A percentile compares a stretch with the other conserved stretches of the same genome.
These are phyloP conservation scores for Macrophomina tecta DNA, from an alignment of 2,329 filamentous ascomycete genomes.

Conservation along the genomic window DNA sequence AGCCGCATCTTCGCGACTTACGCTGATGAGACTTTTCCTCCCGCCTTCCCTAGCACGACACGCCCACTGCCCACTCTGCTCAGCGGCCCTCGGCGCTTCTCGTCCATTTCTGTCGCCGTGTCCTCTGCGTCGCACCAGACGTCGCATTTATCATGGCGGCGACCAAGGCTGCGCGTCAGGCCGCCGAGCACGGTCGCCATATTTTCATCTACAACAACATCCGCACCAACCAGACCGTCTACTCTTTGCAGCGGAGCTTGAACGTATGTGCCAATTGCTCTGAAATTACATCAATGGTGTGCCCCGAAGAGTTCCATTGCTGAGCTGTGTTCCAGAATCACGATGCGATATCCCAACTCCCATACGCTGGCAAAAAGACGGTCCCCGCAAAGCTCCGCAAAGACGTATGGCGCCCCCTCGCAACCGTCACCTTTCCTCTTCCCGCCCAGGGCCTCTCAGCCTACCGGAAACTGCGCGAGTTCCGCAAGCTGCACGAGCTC, in stretches of 20 bases:
- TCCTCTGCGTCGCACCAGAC: neutral
- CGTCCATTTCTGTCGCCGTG: neutral
- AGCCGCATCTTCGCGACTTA: slow-evolving; percentile 15
- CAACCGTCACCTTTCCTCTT: slow-evolving; percentile 61
- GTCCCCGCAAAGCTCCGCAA: slow-evolving; percentile 63
- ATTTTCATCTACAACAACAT: slow-evolving; percentile 69
- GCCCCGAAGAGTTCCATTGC: neutral
- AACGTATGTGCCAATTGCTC: slow-evolving; percentile 51
- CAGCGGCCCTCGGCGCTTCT: neutral
- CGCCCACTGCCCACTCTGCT: neutral
- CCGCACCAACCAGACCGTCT: slow-evolving; percentile 68
- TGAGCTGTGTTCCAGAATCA: slow-evolving; percentile 11
- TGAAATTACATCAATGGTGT: neutral
- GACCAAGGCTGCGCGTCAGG: neutral
- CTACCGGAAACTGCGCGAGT: slow-evolving; percentile 65
- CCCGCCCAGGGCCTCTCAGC: slow-evolving; percentile 58
- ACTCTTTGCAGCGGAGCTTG: slow-evolving; percentile 63
- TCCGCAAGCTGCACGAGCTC: slow-evolving; percentile 63
- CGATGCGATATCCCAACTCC: slow-evolving; percentile 58
- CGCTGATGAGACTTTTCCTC: slow-evolving; percentile 16
- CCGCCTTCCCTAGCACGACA: neutral
- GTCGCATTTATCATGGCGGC: neutral
- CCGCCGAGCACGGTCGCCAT: slow-evolving; percentile 46
- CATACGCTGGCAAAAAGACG: slow-evolving; percentile 69
- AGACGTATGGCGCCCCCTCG: slow-evolving; percentile 68